These are phyloP conservation scores for Alternaria novae-zelandiae DNA, from an alignment of 2,329 filamentous ascomycete genomes.

Conservation along the genomic window DNA sequence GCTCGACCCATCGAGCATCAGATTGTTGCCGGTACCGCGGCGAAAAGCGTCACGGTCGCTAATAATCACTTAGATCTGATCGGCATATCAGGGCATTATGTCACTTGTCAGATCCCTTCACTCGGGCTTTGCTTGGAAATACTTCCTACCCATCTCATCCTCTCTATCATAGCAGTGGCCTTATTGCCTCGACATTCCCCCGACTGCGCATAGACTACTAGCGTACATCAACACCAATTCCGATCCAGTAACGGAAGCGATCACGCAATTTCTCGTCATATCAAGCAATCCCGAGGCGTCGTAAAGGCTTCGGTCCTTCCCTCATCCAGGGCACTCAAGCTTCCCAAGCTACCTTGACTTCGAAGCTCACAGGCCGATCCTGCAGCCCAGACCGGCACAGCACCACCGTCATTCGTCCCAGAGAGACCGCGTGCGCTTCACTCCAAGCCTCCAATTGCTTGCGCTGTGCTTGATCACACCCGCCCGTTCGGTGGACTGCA, in stretches of 20 bases:
- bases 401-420: slow-evolving; percentile 1
- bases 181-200: slow-evolving; percentile 4
- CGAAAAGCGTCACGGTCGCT: slow-evolving; percentile 18
- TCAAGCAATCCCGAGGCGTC: slow-evolving; percentile 34
- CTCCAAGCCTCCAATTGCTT: slow-evolving; percentile 11
- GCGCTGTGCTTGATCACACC: slow-evolving; percentile 16
- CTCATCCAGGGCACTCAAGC: slow-evolving; percentile 14
- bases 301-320: slow-evolving; percentile 22
- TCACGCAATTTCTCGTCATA: slow-evolving; percentile 36
- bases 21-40: slow-evolving; percentile 18
- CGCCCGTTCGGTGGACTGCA: slow-evolving; percentile 11
- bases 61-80: slow-evolving; percentile 4
- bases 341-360: slow-evolving; percentile 9
- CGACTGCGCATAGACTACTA: slow-evolving; percentile 2
- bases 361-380: slow-evolving; percentile 13
- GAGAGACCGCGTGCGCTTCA: neutral
- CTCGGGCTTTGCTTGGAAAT: slow-evolving; percentile 10
- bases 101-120: slow-evolving; percentile 27
- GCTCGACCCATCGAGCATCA: slow-evolving; percentile 19
- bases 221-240: slow-evolving; percentile 1
- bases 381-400: neutral
- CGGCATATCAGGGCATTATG: slow-evolving; percentile 30
- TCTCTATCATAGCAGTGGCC: neutral
- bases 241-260: slow-evolving; percentile 6
- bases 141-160: neutral